These are phyloP conservation scores for Murraya koenigii DNA, from an alignment of 345 rosid genomes.

Conservation along the genomic window DNA sequence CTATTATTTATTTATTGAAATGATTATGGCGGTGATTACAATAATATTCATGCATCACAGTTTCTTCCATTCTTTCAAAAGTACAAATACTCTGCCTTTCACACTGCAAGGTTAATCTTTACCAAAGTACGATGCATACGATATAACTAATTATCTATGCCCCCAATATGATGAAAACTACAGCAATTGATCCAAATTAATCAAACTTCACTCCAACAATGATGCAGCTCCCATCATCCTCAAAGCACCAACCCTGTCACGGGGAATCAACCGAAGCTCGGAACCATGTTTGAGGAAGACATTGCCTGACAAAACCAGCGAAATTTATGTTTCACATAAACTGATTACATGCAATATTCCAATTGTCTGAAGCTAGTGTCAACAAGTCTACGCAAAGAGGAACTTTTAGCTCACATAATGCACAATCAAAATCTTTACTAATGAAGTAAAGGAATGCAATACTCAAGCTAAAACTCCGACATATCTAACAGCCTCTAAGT, in stretches of 20 bases:
- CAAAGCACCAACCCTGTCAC: constrained; percentile 86
- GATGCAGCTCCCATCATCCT: constrained; percentile 7
- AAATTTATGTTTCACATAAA: not conserved
- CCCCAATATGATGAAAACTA: not conserved
- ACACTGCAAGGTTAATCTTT: not conserved
- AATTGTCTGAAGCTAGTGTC: not conserved
- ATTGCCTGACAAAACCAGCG: constrained; percentile 53
- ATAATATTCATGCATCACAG: not conserved
- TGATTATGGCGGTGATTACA: not conserved
- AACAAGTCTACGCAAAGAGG: not conserved
- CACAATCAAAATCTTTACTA: not conserved
- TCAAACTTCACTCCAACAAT: not conserved
- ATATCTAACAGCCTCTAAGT: not conserved
- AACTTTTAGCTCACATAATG: not conserved
- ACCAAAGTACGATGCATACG: not conserved
- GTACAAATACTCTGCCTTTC: not conserved
- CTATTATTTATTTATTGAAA: not conserved
- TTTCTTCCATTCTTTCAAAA: not conserved
- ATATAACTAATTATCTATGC: not conserved
- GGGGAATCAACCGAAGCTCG: constrained; percentile 90
- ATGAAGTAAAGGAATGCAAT: not conserved
- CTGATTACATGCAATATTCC: not conserved
- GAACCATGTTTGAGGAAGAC: constrained; percentile 97
- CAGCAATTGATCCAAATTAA: not conserved
- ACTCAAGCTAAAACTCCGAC: not conserved